Conservation (phyloP, 2,329 filamentous ascomycete genomes). For the Salinomyces thailandicus region DNA sequence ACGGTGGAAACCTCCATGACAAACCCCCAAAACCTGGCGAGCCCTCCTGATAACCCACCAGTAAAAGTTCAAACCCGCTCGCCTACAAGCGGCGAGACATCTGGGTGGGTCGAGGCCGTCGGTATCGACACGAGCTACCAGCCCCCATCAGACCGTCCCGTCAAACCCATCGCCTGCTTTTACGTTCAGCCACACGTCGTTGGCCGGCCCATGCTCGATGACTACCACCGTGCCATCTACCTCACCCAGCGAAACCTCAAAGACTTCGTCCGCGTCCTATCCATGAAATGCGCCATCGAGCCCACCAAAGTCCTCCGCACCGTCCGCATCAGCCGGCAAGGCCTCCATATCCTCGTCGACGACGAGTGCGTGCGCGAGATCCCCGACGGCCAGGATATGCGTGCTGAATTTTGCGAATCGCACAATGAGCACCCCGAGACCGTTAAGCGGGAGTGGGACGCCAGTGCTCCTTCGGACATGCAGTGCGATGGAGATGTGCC, state of each 20-base stretch:
- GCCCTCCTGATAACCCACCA: conserved; percentile 38
- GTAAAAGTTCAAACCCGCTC: conserved; percentile 47
- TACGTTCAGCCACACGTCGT: conserved; percentile 56
- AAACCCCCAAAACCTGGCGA: conserved; percentile 30
- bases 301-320: conserved; percentile 58
- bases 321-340: conserved; percentile 61
- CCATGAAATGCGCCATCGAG: conserved; percentile 72
- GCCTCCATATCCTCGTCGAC: conserved; percentile 75
- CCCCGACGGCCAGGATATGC: conserved; percentile 85
- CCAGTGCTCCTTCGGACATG: conserved; percentile 37
- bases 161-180: conserved; percentile 78
- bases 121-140: conserved; percentile 82
- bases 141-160: conserved; percentile 59
- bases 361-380: conserved; percentile 79
- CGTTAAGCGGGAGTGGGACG: conserved; percentile 41
- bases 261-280: conserved; percentile 63
- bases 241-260: conserved; percentile 63
- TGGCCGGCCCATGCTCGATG: conserved; percentile 40
- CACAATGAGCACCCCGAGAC: conserved; percentile 33
- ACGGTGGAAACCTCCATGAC: conserved; percentile 37
- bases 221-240: conserved; percentile 78
- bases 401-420: conserved; percentile 58
- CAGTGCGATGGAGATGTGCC: conserved; percentile 39
- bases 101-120: conserved; percentile 80
- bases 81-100: conserved; percentile 55